phyloP scores from a whole-genome alignment of 495 filamentous ascomycete species.

The Daldinia caldariorum region DNA sequence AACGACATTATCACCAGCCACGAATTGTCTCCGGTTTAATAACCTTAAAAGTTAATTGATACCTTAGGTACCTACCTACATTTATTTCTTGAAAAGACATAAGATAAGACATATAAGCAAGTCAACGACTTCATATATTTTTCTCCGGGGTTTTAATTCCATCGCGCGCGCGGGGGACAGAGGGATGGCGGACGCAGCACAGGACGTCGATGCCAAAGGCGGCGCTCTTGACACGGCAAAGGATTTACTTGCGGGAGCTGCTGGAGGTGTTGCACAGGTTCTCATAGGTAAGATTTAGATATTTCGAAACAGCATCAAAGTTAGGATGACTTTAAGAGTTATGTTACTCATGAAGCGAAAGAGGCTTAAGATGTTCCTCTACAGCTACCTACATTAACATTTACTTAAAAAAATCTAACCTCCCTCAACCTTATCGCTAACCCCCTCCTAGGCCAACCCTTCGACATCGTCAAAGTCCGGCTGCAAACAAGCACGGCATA shows the following conservation, averaged over 20 bases:
- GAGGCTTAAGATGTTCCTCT: background rate
- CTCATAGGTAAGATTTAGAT: constrained; percentile 88
- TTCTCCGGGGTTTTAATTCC: too few species aligned
- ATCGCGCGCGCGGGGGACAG: background rate
- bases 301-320: too few species aligned
- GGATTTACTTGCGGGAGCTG: constrained; percentile 90
- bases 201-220: constrained; percentile 51
- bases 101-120: too few species aligned
- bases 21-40: background rate
- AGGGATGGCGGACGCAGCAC: constrained; percentile 56
- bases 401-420: background rate
- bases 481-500: constrained; percentile 89
- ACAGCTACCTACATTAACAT: background rate
- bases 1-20: background rate
- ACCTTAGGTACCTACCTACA: too few species aligned
- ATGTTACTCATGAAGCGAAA: background rate
- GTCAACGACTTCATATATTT: too few species aligned
- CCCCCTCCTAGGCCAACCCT: constrained; percentile 81
- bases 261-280: constrained; percentile 92
- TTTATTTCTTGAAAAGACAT: too few species aligned
- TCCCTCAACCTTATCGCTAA: background rate
- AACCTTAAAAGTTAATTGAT: background rate
- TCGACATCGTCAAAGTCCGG: constrained; percentile 98
- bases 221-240: constrained; percentile 72
- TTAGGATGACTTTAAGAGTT: too few species aligned